A percentile compares a stretch with the other conserved stretches of the same genome.
Evolutionary conservation across 148 eudicot species (phyloP).

Genomic region (Gaultheria prostrata): DNA sequence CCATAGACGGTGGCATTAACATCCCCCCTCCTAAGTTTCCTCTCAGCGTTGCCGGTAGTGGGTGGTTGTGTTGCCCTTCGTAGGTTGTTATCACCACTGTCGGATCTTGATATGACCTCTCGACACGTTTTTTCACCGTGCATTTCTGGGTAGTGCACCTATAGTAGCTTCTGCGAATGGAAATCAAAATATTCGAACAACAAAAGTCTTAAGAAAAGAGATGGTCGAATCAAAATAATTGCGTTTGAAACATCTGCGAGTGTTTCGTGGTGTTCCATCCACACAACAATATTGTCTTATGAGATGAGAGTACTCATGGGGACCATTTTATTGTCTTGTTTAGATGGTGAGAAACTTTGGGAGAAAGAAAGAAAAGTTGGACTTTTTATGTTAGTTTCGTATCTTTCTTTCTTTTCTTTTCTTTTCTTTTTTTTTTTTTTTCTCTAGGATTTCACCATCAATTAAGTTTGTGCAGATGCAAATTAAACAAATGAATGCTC

Average conservation of each 20-base stretch:
- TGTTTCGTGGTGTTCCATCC: neutral
- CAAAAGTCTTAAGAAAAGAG: neutral
- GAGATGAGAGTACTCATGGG: neutral
- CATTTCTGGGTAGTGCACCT: conserved; percentile 58
- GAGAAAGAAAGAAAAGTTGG: neutral
- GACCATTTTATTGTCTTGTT: neutral
- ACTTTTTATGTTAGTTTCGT: neutral
- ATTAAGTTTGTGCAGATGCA: neutral
- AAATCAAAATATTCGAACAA: neutral
- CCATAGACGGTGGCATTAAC: conserved; percentile 47
- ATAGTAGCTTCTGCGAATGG: conserved; percentile 44
- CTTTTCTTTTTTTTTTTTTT: too few species aligned
- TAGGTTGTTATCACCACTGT: conserved; percentile 50
- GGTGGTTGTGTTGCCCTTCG: conserved; percentile 57
- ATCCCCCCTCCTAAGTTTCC: conserved; percentile 50
- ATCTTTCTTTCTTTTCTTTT: neutral
- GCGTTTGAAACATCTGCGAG: neutral
- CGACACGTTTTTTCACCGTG: conserved; percentile 51
- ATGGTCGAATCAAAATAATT: neutral
- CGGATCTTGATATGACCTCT: conserved; percentile 53
- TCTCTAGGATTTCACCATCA: neutral
- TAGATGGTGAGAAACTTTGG: neutral
- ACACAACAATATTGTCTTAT: neutral
- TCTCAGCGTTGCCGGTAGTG: conserved; percentile 63
- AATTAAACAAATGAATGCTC: neutral